phyloP scores from a whole-genome alignment of 108 stramenopile species.

The Cyclotella atomus region DNA sequence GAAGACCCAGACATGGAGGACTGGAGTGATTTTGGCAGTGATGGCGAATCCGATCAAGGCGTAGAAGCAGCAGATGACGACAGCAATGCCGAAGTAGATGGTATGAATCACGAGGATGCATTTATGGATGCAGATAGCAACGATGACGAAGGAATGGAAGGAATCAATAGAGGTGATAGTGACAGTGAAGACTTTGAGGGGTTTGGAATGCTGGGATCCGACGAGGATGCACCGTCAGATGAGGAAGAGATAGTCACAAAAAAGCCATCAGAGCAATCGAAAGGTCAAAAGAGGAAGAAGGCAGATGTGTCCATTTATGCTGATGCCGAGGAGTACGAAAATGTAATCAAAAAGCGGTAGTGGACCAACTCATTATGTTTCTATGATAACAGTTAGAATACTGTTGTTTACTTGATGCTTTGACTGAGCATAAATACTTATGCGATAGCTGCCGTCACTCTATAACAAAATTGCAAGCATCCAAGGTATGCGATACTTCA shows the following conservation, averaged over 20 bases:
- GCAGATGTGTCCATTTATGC: constrained; percentile 49
- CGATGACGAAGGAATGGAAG: constrained; percentile 48
- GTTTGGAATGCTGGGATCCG: constrained; percentile 32
- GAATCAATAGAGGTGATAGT: constrained; percentile 48
- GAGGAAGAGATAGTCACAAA: background rate
- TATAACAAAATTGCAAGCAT: too few species aligned
- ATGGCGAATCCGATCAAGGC: constrained; percentile 51
- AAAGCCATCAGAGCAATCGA: background rate
- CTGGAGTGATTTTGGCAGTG: constrained; percentile 80
- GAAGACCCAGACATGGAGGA: constrained; percentile 94
- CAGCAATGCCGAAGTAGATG: constrained; percentile 32
- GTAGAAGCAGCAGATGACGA: constrained; percentile 42
- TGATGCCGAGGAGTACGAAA: constrained; percentile 72
- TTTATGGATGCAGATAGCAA: constrained; percentile 65
- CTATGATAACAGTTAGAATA: too few species aligned
- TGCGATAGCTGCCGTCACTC: too few species aligned
- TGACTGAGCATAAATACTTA: too few species aligned
- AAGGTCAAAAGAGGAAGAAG: constrained; percentile 38
- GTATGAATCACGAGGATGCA: constrained; percentile 55
- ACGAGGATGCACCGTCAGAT: constrained; percentile 12
- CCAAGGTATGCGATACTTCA: too few species aligned
- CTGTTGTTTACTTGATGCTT: too few species aligned
- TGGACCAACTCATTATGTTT: background rate
- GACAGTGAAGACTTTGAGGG: constrained; percentile 41
- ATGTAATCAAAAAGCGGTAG: constrained; percentile 20